These are phyloP conservation scores for Trichosporon asahii DNA, from an alignment of 1,284 basidiomycete genomes.

Conservation along the genomic window DNA sequence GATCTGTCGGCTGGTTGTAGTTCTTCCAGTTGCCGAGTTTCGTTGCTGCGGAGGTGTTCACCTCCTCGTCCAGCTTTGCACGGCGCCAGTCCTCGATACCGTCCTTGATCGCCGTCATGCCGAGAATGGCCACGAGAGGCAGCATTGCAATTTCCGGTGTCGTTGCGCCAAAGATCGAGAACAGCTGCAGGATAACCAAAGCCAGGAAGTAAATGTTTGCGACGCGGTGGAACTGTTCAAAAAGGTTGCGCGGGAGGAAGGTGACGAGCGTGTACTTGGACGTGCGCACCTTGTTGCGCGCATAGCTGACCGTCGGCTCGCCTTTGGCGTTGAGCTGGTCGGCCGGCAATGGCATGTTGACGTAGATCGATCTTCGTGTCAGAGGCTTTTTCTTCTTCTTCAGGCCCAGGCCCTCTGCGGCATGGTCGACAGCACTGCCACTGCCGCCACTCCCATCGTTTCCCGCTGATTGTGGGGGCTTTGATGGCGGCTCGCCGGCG, in stretches of 20 bases:
- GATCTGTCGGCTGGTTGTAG: slow-evolving; percentile 77
- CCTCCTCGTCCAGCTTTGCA: slow-evolving; percentile 75
- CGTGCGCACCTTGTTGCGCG: slow-evolving; percentile 90
- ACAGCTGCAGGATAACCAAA: slow-evolving; percentile 81
- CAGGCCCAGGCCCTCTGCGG: background rate
- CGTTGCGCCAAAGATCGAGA: slow-evolving; percentile 85
- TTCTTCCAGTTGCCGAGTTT: slow-evolving; percentile 80
- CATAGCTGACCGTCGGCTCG: slow-evolving; percentile 73
- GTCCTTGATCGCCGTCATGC: slow-evolving; percentile 90
- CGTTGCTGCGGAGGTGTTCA: slow-evolving; percentile 48
- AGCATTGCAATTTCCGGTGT: slow-evolving; percentile 78
- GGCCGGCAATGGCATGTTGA: slow-evolving; percentile 58
- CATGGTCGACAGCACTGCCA: background rate
- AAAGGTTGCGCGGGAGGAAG: slow-evolving; percentile 90
- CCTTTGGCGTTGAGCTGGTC: slow-evolving; percentile 54
- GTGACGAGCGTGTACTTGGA: slow-evolving; percentile 89
- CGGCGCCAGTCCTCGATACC: slow-evolving; percentile 91
- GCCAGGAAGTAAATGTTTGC: slow-evolving; percentile 91
- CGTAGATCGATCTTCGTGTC: slow-evolving; percentile 70
- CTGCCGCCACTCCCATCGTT: background rate
- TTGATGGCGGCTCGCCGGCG: background rate
- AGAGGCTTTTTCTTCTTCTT: slow-evolving; percentile 22
- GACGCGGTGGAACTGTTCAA: slow-evolving; percentile 83
- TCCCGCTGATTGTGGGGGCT: background rate
- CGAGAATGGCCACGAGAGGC: slow-evolving; percentile 81